A percentile compares a stretch with the other conserved stretches of the same genome.
phyloP scores from a whole-genome alignment of 257 asterid species.

The Mentha longifolia region DNA sequence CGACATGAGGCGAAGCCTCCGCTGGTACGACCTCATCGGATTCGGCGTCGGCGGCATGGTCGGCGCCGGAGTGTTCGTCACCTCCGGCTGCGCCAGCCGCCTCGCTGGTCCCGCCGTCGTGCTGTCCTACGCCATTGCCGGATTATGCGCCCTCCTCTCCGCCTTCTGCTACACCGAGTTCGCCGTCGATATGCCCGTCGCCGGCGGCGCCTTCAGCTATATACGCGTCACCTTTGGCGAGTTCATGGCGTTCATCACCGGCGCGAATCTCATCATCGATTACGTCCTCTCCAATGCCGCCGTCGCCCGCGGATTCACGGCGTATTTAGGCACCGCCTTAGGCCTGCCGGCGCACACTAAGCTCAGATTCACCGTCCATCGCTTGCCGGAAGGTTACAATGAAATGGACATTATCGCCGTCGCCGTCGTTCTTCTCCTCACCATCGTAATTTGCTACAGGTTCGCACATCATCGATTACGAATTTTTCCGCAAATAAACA shows the following conservation, averaged over 20 bases:
- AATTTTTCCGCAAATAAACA: no score
- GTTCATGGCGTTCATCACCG: conserved; percentile 82
- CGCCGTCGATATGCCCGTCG: conserved; percentile 97
- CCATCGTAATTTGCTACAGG: conserved; percentile 90
- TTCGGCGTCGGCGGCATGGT: conserved; percentile 97
- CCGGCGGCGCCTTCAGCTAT: conserved; percentile 98
- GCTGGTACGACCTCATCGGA: conserved; percentile 82
- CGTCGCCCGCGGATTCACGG: conserved; percentile 91
- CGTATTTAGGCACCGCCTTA: conserved; percentile 68
- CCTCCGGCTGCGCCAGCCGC: conserved; percentile 74
- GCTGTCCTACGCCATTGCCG: conserved; percentile 94
- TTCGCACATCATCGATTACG: conserved; percentile 19
- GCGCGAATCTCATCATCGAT: conserved; percentile 80
- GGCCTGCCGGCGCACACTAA: conserved; percentile 53
- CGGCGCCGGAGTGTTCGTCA: conserved; percentile 96
- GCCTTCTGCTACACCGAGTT: conserved; percentile 97
- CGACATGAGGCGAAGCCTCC: conserved; percentile 67
- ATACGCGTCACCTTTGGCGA: conserved; percentile 94
- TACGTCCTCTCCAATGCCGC: conserved; percentile 96
- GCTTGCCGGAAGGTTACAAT: conserved; percentile 75
- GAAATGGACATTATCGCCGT: conserved; percentile 85
- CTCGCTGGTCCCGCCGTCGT: conserved; percentile 89
- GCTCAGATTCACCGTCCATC: conserved; percentile 54
- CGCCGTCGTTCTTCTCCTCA: conserved; percentile 66
- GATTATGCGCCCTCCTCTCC: conserved; percentile 90